phyloP scores from a whole-genome alignment of 345 rosid species.

The Ceriops zippeliana region DNA sequence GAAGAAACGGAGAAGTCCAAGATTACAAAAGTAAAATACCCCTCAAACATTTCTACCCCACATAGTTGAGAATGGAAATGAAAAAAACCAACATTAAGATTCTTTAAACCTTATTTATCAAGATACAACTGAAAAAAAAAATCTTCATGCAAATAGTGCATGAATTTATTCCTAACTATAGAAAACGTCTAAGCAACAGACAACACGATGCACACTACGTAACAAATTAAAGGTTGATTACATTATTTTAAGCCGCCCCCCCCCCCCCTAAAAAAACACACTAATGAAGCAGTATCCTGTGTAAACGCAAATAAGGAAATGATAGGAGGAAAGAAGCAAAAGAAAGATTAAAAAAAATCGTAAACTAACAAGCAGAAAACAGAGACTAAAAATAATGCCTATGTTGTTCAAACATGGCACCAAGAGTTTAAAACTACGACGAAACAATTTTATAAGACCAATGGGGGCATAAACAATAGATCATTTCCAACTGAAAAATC shows the following conservation, averaged over 20 bases:
- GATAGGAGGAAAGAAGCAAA: background rate
- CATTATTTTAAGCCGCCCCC: conserved; percentile 6
- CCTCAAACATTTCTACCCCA: conserved; percentile 18
- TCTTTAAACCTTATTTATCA: conserved; percentile 9
- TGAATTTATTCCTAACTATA: conserved; percentile 15
- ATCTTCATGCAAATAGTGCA: conserved; percentile 18
- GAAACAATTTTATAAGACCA: background rate
- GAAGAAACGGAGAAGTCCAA: conserved; percentile 7
- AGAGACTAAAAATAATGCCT: background rate
- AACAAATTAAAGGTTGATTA: conserved; percentile 9
- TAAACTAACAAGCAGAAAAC: background rate
- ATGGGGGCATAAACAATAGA: background rate
- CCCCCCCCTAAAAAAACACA: background rate
- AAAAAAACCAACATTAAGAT: conserved; percentile 16
- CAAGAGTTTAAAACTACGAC: background rate
- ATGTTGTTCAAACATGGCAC: background rate
- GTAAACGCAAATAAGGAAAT: background rate
- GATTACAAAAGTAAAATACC: conserved; percentile 15
- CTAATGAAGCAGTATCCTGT: conserved; percentile 2
- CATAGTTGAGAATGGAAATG: conserved; percentile 14
- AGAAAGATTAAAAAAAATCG: background rate
- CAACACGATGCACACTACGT: conserved; percentile 5
- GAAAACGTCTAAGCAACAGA: conserved; percentile 27
- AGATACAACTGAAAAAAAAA: conserved; percentile 20
- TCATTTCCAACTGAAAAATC: background rate